phyloP scores from a whole-genome alignment of 192 early-diverging fungal species.

The Obelidium mucronatum region DNA sequence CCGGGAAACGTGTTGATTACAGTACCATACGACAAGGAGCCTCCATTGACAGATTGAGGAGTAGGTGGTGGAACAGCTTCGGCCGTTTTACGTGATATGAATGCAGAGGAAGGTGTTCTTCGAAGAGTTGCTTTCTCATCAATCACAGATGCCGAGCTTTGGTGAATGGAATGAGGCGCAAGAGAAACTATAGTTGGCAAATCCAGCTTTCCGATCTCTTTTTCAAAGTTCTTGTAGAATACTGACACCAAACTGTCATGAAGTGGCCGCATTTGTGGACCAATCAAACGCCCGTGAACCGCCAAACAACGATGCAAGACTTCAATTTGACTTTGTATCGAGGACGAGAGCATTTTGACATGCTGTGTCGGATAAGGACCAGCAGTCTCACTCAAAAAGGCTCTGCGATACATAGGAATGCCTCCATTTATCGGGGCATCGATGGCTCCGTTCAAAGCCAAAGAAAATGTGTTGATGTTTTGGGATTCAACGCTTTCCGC shows the following conservation, averaged over 20 bases:
- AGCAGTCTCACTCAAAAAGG: conserved; percentile 63
- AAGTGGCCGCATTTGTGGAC: conserved; percentile 73
- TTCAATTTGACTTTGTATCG: conserved; percentile 74
- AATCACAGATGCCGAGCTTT: not conserved
- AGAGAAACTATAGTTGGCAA: not conserved
- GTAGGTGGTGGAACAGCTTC: too few species aligned
- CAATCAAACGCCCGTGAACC: conserved; percentile 67
- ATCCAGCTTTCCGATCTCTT: conserved; percentile 58
- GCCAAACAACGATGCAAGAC: conserved; percentile 59
- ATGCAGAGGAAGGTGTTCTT: not conserved
- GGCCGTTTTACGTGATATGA: not conserved
- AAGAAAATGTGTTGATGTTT: conserved; percentile 77
- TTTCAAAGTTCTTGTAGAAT: conserved; percentile 70
- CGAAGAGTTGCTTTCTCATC: not conserved
- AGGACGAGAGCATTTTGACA: conserved; percentile 56
- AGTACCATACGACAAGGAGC: too few species aligned
- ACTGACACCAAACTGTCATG: conserved; percentile 64
- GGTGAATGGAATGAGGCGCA: not conserved
- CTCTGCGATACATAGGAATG: conserved; percentile 75
- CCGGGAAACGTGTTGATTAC: too few species aligned
- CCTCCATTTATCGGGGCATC: conserved; percentile 86
- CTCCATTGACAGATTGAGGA: too few species aligned
- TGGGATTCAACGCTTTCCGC: conserved; percentile 19
- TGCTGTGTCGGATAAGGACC: conserved; percentile 19
- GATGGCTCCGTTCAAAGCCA: conserved; percentile 82